phyloP scores from a whole-genome alignment of 2,329 filamentous ascomycete genomes.

The Dactylellina cionopaga region DNA sequence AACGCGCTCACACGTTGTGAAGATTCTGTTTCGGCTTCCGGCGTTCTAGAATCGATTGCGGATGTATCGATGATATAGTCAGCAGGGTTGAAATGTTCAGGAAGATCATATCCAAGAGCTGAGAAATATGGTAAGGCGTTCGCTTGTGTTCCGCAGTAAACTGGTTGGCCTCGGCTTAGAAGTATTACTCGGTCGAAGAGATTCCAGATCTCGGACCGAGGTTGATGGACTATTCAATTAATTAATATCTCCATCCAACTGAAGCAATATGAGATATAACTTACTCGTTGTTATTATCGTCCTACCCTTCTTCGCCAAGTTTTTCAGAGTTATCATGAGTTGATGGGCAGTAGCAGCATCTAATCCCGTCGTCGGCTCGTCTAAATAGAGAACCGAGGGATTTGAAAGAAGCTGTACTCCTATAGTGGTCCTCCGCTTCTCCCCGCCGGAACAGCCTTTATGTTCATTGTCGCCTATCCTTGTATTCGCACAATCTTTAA shows the following conservation, averaged over 20 bases:
- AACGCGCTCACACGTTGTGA: conserved; percentile 70
- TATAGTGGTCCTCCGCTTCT: conserved; percentile 79
- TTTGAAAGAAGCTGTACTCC: conserved; percentile 82
- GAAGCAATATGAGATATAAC: not conserved
- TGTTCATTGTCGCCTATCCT: conserved; percentile 76
- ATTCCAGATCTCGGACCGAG: conserved; percentile 80
- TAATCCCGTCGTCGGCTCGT: conserved; percentile 81
- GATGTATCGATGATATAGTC: conserved; percentile 80
- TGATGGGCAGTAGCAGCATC: conserved; percentile 82
- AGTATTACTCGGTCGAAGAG: conserved; percentile 78
- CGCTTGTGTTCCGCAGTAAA: conserved; percentile 72
- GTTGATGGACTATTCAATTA: conserved; percentile 71
- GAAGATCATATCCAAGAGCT: conserved; percentile 69
- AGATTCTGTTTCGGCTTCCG: conserved; percentile 72
- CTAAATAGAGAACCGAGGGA: conserved; percentile 79
- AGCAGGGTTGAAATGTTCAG: conserved; percentile 79
- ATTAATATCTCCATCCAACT: conserved; percentile 1
- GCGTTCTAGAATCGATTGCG: conserved; percentile 76
- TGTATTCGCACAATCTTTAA: conserved; percentile 81
- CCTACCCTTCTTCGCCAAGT: conserved; percentile 73
- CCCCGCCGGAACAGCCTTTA: conserved; percentile 80
- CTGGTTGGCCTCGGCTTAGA: conserved; percentile 72
- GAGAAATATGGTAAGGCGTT: conserved; percentile 74
- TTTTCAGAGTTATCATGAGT: conserved; percentile 75
- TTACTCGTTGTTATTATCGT: conserved; percentile 74